Base-by-base conservation (phyloP, 306 rosid genomes). In the Calophaca sinica region DNA sequence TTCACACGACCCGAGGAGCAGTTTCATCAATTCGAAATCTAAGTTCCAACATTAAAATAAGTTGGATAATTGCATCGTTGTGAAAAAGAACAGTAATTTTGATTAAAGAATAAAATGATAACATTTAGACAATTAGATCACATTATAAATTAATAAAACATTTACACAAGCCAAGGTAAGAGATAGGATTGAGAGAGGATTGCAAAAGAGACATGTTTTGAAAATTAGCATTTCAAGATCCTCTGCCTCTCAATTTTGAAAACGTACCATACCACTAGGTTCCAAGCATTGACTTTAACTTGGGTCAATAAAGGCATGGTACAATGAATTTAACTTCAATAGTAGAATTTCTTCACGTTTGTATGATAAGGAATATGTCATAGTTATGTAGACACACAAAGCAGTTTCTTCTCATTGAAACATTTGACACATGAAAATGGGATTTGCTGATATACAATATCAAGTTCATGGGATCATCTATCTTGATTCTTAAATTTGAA, bases 201-300 rank as follows among this genome's bases (percentile, higher is more conserved):
- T 28, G 9, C 36, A 65, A 15, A 28, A 45, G 77, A 31, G 71
- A 36, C 60, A 53, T 52, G 4, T 32, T 33, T 44, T 63, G 13
- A 70, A 81, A 63, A 70, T 3, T 20, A 65, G 78, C 57, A 81
- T 38, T 49, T 14, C 54, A 36, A 26, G 52, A 38, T 73, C 45
- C 45, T 29, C 20, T 49, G 62, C 38, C 13, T 60, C 50, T 4
- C 63, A 52, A 51, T 28, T 63, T 35, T 51, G 44, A 9, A 39
- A 78, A 51, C 48, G 51, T 59, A 20, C 9, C 41, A 62, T 59
- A 20, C 9, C 41, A 36, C 54, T 41, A 44, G 8, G 0, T 7
- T 9, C 14, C 70, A 31, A 41, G 15, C 57, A 32, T 54, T n/a
- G 73, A 54, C 35, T 13, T 54, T n/a, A 65, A 54, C 35, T 13